These are phyloP conservation scores for Pseudomassariella vexata DNA, from an alignment of 2,329 filamentous ascomycete genomes.

Conservation along the genomic window DNA sequence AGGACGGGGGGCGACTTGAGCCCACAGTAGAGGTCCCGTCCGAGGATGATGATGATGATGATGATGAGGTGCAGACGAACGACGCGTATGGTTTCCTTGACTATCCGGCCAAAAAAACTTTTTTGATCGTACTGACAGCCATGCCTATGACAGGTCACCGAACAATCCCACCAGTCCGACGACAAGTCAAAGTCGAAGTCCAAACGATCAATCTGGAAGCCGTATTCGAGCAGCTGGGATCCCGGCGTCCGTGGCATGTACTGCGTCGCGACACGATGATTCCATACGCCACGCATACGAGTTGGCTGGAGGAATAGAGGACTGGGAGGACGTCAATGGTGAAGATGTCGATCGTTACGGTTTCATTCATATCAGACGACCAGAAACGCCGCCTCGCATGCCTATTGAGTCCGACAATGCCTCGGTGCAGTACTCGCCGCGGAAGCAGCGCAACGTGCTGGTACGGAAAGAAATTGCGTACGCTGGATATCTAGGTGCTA, in stretches of 20 bases:
- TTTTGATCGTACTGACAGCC: conserved; percentile 19
- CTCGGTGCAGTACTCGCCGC: conserved; percentile 36
- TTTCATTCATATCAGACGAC: conserved; percentile 50
- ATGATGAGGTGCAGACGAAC: too few relatives aligned
- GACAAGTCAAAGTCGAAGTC: conserved; percentile 16
- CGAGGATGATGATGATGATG: conserved; percentile 47
- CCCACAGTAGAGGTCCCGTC: conserved; percentile 45
- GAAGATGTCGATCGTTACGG: conserved; percentile 62
- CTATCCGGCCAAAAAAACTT: conserved; percentile 17
- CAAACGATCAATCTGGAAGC: conserved; percentile 21
- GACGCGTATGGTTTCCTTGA: conserved; percentile 54
- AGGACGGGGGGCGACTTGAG: conserved; percentile 44
- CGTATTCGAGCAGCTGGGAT: conserved; percentile 14
- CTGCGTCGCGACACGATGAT: conserved; percentile 33
- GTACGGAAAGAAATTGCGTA: conserved; percentile 32
- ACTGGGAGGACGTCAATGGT: conserved; percentile 60
- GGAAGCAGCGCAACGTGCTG: conserved; percentile 40
- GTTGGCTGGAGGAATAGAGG: conserved; percentile 55
- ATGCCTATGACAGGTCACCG: conserved; percentile 11
- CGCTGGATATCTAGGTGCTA: conserved; percentile 27
- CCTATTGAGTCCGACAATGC: conserved; percentile 32
- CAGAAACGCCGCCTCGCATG: conserved; percentile 23
- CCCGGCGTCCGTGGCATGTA: conserved; percentile 20
- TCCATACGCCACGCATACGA: conserved; percentile 34
- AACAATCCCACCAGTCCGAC: conserved; percentile 1